phyloP scores from a whole-genome alignment of 768 basidiomycete species.

The Udeniomyces megalosporus region DNA sequence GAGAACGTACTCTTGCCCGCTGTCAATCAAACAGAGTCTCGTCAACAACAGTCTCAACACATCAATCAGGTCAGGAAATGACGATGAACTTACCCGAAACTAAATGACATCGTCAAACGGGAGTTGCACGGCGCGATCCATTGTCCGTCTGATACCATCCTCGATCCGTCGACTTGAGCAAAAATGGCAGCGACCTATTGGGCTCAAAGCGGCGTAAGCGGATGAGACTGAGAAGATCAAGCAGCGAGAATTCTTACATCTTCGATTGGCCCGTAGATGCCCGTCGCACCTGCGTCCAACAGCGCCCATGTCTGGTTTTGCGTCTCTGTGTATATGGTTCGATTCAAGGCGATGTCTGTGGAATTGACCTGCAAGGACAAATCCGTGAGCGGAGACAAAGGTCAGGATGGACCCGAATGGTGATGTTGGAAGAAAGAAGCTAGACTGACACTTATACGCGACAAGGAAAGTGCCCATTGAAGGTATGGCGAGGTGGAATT shows the following conservation, averaged over 20 bases:
- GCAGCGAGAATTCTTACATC: constrained; percentile 10
- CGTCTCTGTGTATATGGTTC: constrained; percentile 19
- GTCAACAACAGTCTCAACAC: constrained; percentile 9
- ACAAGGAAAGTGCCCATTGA: constrained; percentile 23
- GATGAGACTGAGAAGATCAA: too few species aligned
- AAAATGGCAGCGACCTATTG: constrained; percentile 21
- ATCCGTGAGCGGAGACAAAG: too few species aligned
- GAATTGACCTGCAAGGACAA: constrained; percentile 19
- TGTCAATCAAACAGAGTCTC: neutral
- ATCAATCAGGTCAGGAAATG: neutral
- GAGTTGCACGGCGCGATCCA: constrained; percentile 27
- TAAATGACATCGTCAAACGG: constrained; percentile 24
- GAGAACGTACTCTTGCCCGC: constrained; percentile 14
- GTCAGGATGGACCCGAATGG: too few species aligned
- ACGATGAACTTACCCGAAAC: constrained; percentile 21
- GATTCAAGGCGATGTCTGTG: constrained; percentile 19
- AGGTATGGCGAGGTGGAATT: constrained; percentile 16
- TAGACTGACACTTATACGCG: constrained; percentile 15
- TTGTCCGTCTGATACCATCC: constrained; percentile 22
- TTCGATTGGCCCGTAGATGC: constrained; percentile 25
- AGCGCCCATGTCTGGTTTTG: constrained; percentile 20
- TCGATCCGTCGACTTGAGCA: constrained; percentile 20
- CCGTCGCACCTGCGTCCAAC: constrained; percentile 26
- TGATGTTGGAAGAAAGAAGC: neutral
- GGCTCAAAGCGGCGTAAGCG: neutral